Evolutionary conservation across 257 asterid species (phyloP).

Genomic region (Rehmannia glutinosa): DNA sequence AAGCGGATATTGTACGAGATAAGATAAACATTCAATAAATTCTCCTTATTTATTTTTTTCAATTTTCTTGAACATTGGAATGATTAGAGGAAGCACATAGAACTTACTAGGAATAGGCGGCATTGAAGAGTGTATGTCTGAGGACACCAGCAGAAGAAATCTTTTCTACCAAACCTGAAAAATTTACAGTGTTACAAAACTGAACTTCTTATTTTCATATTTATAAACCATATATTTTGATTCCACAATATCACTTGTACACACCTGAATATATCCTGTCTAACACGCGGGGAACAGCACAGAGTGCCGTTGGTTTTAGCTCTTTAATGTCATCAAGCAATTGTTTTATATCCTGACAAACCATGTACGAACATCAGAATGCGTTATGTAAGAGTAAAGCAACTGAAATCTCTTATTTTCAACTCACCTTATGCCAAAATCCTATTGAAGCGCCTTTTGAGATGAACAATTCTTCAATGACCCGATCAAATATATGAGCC

Average conservation of each 20-base stretch:
- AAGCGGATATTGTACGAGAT: no score
- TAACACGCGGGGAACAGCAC: slow-evolving; percentile 79
- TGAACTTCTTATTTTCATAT: neutral
- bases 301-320: slow-evolving; percentile 63
- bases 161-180: slow-evolving; percentile 64
- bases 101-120: slow-evolving; percentile 73
- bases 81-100: neutral
- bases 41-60: neutral
- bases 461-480: slow-evolving; percentile 63
- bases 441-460: slow-evolving; percentile 78
- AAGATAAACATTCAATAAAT: no score
- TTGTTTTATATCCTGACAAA: slow-evolving; percentile 66
- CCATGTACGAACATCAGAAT: no score
- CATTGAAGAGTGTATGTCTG: slow-evolving; percentile 51
- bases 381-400: neutral
- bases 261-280: slow-evolving; percentile 83
- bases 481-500: slow-evolving; percentile 88
- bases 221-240: neutral
- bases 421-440: slow-evolving; percentile 72
- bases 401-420: neutral
- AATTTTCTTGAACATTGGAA: neutral
- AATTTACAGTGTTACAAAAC: no score
- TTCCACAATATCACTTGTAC: neutral
- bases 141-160: slow-evolving; percentile 55
- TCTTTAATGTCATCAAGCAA: slow-evolving; percentile 71